A percentile compares a stretch with the other conserved stretches of the same genome.
phyloP scores from a whole-genome alignment of 352 stramenopile species.

The Phytophthora hybrid region DNA sequence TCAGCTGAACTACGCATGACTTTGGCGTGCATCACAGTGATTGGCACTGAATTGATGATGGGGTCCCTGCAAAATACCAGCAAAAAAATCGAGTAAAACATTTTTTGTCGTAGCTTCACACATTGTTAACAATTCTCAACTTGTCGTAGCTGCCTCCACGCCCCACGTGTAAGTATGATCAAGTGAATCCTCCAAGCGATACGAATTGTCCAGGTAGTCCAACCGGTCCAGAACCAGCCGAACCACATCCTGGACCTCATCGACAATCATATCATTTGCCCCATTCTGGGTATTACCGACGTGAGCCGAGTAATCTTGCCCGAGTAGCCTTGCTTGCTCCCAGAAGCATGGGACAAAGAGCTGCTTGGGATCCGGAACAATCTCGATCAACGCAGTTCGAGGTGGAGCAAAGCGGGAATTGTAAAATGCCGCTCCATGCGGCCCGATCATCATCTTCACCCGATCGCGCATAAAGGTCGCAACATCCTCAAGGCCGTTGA shows the following conservation, averaged over 20 bases:
- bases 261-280: conserved; percentile 36
- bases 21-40: too few species aligned
- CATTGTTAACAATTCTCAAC: background rate
- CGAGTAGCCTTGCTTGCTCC: conserved; percentile 38
- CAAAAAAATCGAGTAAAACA: too few species aligned
- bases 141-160: conserved; percentile 14
- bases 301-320: conserved; percentile 39
- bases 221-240: conserved; percentile 22
- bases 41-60: too few species aligned
- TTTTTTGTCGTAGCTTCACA: too few species aligned
- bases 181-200: conserved; percentile 27
- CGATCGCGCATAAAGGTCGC: conserved; percentile 36
- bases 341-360: conserved; percentile 42
- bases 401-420: conserved; percentile 38
- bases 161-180: conserved; percentile 31
- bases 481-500: conserved; percentile 30
- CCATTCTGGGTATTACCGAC: conserved; percentile 19
- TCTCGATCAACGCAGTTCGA: conserved; percentile 39
- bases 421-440: conserved; percentile 41
- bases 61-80: too few species aligned
- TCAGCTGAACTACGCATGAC: too few species aligned
- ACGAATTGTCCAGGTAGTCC: conserved; percentile 33
- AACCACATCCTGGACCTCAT: conserved; percentile 30
- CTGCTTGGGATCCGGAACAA: conserved; percentile 28
- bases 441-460: conserved; percentile 45